Evolutionary conservation across 352 stramenopile species (phyloP), one percentile per base, ranked within the genome.

Genomic region (Blastocystis sp.): DNA sequence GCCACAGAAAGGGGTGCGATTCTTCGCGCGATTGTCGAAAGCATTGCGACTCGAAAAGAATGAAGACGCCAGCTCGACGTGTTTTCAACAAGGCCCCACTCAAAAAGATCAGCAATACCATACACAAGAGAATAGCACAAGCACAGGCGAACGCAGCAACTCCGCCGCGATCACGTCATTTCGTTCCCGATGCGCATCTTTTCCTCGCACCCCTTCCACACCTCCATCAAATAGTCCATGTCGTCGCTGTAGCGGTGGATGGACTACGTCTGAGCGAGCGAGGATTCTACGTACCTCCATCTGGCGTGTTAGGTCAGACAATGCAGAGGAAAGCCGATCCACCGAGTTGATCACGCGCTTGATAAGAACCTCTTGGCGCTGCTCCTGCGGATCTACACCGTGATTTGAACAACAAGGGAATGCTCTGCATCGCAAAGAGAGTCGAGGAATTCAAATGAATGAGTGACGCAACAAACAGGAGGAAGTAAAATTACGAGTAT

Each of bases 171-270:
- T 37, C 45, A 60, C 24, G 67, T 59, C 10, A 67, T 69, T 29
- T 62, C 35, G 24, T 16, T 85, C 13, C 31, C 59, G 26, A 62
- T 55, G 0, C 10, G 10, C 74, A 85, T 85, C 31, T 67, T 85
- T 31, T 66, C 41, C 41, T 85, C 74, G n/a, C 74, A 85, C 26
- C 74, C 60, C 26, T 63, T 85, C 74, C 74, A 85, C 33, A 85
- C 45, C 65, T 13, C 45, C 39, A 26, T 24, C 10, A 85, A 59
- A 69, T 85, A 85, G 9, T 85, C 74, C 33, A 85, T 55, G 45
- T 85, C 70, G 26, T 62, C 55, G 9, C 35, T 31, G 74, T 85
- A 85, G 16, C 66, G 74, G 12, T 67, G 16, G 55, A 85, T 62
- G 4, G 31, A 29, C 74, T 85, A 85, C 10, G 50, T 19, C 24